These are phyloP conservation scores for Trypanosomatidae sp. DNA, from an alignment of 208 protist species.

Conservation along the genomic window DNA sequence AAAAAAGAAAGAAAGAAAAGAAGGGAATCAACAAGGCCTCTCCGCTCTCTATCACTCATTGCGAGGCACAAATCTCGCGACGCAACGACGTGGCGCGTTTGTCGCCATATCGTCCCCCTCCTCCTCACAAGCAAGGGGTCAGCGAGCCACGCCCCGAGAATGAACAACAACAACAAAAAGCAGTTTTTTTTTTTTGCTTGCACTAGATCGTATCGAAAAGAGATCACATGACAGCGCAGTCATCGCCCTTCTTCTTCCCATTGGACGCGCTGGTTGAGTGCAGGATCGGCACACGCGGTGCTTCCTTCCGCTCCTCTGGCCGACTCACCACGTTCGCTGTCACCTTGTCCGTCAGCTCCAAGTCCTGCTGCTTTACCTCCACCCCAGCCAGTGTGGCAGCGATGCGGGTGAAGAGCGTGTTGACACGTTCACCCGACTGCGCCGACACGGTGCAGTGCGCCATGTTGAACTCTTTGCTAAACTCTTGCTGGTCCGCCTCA, in stretches of 20 bases:
- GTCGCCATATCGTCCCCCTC: no score
- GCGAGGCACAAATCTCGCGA: not conserved
- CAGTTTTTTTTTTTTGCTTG: no score
- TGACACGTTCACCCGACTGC: conserved; percentile 90
- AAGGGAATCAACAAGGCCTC: not conserved
- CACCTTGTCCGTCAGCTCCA: conserved; percentile 62
- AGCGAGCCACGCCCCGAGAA: no score
- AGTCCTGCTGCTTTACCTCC: conserved; percentile 62
- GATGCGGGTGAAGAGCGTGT: conserved; percentile 76
- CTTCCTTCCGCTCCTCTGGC: conserved; percentile 36
- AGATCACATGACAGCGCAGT: conserved; percentile 49
- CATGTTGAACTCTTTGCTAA: conserved; percentile 59
- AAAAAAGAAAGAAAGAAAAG: not conserved
- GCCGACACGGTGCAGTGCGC: conserved; percentile 85
- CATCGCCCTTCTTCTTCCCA: conserved; percentile 33
- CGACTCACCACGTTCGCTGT: conserved; percentile 45
- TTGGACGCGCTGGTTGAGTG: conserved; percentile 11
- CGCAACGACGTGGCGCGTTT: not conserved
- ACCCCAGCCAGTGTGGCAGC: conserved; percentile 88
- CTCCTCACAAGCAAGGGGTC: no score
- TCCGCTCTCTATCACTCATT: not conserved
- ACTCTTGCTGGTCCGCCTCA: conserved; percentile 54
- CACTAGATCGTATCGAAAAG: not conserved
- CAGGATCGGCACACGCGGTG: conserved; percentile 12
- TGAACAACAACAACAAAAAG: conserved; percentile 1